phyloP scores from a whole-genome alignment of 805 yeast genomes.

The Torulaspora gathmanii region DNA sequence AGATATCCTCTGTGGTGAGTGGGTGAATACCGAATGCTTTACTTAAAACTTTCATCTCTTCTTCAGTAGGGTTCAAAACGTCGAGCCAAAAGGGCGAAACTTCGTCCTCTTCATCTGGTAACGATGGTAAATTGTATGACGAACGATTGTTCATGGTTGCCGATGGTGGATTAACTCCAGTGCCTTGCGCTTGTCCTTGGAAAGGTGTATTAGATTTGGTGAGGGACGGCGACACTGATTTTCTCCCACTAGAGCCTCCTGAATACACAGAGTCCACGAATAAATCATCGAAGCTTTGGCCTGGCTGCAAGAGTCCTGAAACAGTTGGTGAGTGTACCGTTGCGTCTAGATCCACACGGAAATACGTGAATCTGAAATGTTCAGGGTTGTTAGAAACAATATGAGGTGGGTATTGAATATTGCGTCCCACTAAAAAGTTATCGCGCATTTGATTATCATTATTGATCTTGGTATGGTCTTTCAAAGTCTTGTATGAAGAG shows the following conservation, averaged over 20 bases:
- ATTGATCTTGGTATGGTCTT: conserved; percentile 14
- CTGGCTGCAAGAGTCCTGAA: conserved; percentile 68
- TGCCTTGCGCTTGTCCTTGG: conserved; percentile 12
- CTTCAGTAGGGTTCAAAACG: conserved; percentile 88
- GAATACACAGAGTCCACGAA: conserved; percentile 47
- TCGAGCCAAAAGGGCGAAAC: conserved; percentile 88
- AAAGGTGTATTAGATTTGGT: conserved; percentile 11
- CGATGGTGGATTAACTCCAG: neutral
- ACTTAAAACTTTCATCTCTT: conserved; percentile 87
- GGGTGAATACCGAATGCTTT: conserved; percentile 96
- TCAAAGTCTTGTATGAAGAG: conserved; percentile 9
- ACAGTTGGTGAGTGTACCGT: conserved; percentile 87
- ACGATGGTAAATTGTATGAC: conserved; percentile 3
- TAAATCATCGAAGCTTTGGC: conserved; percentile 55
- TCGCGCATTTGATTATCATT: conserved; percentile 21
- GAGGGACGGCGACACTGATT: conserved; percentile 9
- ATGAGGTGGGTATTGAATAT: conserved; percentile 42
- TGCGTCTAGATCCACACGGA: conserved; percentile 82
- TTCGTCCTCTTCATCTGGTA: conserved; percentile 25
- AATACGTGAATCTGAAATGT: conserved; percentile 80
- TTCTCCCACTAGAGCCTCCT: conserved; percentile 6
- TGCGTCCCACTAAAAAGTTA: conserved; percentile 31
- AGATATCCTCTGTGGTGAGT: conserved; percentile 90
- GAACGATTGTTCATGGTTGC: conserved; percentile 6
- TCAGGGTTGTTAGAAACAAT: conserved; percentile 45